Conservation (phyloP, 1,139 yeast species). For the Sugiyamaella novakii region DNA sequence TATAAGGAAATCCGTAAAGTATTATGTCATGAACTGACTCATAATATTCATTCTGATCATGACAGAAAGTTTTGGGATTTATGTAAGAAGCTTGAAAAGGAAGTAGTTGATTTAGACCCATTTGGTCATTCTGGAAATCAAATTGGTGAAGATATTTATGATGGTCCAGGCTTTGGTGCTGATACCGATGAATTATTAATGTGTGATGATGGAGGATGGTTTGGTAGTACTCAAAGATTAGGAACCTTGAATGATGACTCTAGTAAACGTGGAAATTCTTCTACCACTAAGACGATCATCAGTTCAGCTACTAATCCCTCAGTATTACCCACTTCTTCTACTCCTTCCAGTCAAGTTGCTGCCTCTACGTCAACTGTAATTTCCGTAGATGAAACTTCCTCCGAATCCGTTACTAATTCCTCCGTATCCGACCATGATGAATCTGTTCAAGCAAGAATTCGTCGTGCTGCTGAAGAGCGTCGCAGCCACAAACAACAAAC, state of each 20-base stretch:
- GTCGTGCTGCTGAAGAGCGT: conserved; percentile 35
- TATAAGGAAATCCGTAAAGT: conserved; percentile 43
- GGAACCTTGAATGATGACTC: conserved; percentile 19
- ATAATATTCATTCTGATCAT: conserved; percentile 44
- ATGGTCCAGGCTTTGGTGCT: conserved; percentile 31
- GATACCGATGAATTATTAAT: conserved; percentile 26
- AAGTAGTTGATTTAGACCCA: conserved; percentile 42
- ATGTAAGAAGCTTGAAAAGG: conserved; percentile 40
- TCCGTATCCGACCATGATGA: conserved; percentile 13
- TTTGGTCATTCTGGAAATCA: conserved; percentile 32
- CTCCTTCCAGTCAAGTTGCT: neutral
- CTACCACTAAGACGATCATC: conserved; percentile 2
- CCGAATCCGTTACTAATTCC: neutral
- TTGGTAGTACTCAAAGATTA: conserved; percentile 33
- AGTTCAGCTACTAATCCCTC: neutral
- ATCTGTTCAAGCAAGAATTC: conserved; percentile 28
- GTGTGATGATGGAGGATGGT: conserved; percentile 39
- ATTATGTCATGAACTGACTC: conserved; percentile 47
- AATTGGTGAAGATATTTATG: conserved; percentile 31
- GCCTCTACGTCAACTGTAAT: neutral
- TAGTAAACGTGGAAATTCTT: neutral
- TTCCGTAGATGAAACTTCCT: conserved; percentile 1
- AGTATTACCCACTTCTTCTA: neutral
- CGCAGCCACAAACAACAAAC: conserved; percentile 14
- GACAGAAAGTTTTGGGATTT: conserved; percentile 45